phyloP scores from a whole-genome alignment of 2,329 filamentous ascomycete species.

The Leptographium wingfieldii region DNA sequence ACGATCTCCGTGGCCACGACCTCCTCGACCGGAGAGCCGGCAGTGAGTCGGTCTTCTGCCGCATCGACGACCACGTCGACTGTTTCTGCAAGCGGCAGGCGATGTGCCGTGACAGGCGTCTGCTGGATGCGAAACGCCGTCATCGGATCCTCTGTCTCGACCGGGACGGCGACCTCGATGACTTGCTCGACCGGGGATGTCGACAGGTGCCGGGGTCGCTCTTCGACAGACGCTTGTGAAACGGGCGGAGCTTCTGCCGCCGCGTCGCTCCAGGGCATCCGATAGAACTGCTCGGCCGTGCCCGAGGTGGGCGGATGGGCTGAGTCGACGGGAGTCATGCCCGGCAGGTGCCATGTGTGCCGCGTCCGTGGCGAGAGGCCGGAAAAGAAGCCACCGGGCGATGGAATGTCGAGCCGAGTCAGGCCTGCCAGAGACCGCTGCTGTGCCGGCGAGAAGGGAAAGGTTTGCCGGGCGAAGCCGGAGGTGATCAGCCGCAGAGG shows the following conservation, averaged over 20 bases:
- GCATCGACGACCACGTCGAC: conserved; percentile 14
- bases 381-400: conserved; percentile 84
- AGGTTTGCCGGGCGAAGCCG: conserved; percentile 19
- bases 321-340: conserved; percentile 35
- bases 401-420: conserved; percentile 76
- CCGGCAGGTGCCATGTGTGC: conserved; percentile 64
- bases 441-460: conserved; percentile 33
- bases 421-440: conserved; percentile 55
- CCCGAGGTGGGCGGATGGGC: conserved; percentile 64
- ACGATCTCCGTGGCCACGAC: conserved; percentile 53
- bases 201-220: conserved; percentile 24
- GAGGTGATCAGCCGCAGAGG: conserved; percentile 36
- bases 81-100: conserved; percentile 14
- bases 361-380: conserved; percentile 64
- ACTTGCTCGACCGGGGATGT: conserved; percentile 51
- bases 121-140: conserved; percentile 38
- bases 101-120: conserved; percentile 23
- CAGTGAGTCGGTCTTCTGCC: conserved; percentile 10
- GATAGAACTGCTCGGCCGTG: conserved; percentile 87
- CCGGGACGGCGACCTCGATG: conserved; percentile 41
- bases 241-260: conserved; percentile 22
- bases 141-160: conserved; percentile 44
- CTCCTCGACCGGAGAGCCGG: conserved; percentile 34
- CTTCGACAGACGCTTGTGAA: conserved; percentile 5
- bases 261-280: conserved; percentile 57